Evolutionary conservation across 2,329 filamentous ascomycete species (phyloP).

Genomic region (Meredithiella fracta): DNA sequence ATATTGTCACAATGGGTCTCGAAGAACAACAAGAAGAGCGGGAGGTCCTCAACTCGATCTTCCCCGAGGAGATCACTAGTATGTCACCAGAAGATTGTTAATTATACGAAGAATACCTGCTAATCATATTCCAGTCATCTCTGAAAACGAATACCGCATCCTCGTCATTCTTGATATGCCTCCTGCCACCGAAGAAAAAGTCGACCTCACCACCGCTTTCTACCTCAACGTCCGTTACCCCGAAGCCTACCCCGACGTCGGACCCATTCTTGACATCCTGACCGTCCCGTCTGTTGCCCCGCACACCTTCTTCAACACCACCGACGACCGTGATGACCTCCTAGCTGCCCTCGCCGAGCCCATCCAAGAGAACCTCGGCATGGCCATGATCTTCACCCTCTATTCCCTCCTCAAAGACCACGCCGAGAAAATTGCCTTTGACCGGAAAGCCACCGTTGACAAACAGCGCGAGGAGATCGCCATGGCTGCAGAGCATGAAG

Average conservation of each 20-base stretch:
- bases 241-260: conserved; percentile 75
- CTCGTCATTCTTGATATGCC: conserved; percentile 67
- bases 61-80: conserved; percentile 94
- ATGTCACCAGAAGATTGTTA: conserved; percentile 16
- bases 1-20: conserved; percentile 34
- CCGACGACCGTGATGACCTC: conserved; percentile 60
- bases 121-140: conserved; percentile 51
- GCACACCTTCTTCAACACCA: conserved; percentile 61
- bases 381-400: conserved; percentile 93
- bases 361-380: conserved; percentile 84
- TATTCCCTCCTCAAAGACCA: conserved; percentile 75
- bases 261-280: conserved; percentile 66
- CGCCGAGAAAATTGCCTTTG: conserved; percentile 68
- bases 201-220: conserved; percentile 52
- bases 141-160: conserved; percentile 77
- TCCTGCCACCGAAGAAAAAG: conserved; percentile 41
- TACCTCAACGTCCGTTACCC: conserved; percentile 70
- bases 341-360: conserved; percentile 55
- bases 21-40: conserved; percentile 94
- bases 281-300: conserved; percentile 50
- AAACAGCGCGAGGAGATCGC: conserved; percentile 39
- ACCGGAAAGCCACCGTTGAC: conserved; percentile 50
- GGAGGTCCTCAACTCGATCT: conserved; percentile 95
- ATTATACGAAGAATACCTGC: background rate
- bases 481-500: conserved; percentile 59